Evolutionary conservation across 2,329 filamentous ascomycete species (phyloP).

Genomic region (Ophiocordyceps camponoti-saundersi): DNA sequence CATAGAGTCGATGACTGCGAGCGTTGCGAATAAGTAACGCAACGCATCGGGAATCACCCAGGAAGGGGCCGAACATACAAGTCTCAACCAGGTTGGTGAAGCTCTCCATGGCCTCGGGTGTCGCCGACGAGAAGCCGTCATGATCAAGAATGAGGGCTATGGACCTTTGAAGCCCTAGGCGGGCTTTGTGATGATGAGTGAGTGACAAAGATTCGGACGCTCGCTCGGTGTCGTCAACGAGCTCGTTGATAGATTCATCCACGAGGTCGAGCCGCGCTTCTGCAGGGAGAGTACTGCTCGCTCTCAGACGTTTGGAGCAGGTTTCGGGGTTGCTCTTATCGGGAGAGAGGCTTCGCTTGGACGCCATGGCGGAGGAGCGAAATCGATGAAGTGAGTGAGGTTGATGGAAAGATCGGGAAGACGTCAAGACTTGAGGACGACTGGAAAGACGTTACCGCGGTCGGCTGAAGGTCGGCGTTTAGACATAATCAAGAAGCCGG

Average conservation of each 20-base stretch:
- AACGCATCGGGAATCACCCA: neutral
- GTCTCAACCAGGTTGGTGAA: constrained; percentile 37
- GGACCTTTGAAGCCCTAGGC: constrained; percentile 30
- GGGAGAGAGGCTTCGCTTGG: constrained; percentile 19
- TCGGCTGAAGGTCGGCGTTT: neutral
- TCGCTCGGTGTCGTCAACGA: neutral
- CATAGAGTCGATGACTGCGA: constrained; percentile 30
- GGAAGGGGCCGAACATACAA: constrained; percentile 21
- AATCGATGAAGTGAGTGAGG: too few species aligned
- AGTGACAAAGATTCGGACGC: constrained; percentile 7
- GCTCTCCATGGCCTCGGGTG: constrained; percentile 39
- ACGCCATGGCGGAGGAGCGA: constrained; percentile 10
- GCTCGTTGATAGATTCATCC: neutral
- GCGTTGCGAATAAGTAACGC: constrained; percentile 5
- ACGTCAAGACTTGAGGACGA: neutral
- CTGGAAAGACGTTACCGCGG: neutral
- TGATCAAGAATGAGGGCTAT: constrained; percentile 38
- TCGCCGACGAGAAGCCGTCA: constrained; percentile 39
- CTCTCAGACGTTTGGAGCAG: constrained; percentile 13
- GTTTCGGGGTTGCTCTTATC: constrained; percentile 9
- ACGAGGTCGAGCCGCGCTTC: neutral
- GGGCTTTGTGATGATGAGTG: constrained; percentile 15
- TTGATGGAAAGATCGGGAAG: neutral
- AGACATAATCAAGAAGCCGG: neutral
- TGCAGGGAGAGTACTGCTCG: neutral